Percentiles rank a stretch among this genome's conserved stretches.
These are phyloP conservation scores for Physcomitrium patens DNA, from an alignment of 225 moss, liverwort and hornwort genomes.

Conservation along the genomic window DNA sequence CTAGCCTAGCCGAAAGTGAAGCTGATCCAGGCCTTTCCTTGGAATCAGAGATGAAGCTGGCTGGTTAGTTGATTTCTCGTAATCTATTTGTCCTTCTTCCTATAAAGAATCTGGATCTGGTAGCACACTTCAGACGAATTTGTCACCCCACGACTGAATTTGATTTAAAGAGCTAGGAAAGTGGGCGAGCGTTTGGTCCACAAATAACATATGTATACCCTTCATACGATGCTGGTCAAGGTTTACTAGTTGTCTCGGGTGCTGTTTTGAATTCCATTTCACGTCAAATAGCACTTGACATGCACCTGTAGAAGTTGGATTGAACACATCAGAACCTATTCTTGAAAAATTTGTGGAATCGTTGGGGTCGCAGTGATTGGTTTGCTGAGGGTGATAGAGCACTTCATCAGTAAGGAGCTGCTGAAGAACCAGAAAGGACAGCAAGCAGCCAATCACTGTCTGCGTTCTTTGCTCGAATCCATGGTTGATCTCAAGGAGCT, in stretches of 20 bases:
- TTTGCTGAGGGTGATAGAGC: slow-evolving; percentile 67
- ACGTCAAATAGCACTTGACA: no score
- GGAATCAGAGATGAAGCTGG: slow-evolving; percentile 83
- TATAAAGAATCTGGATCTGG: background rate
- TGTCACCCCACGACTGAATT: background rate
- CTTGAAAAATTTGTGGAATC: slow-evolving; percentile 1
- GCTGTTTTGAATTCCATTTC: background rate
- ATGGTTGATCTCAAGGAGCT: slow-evolving; percentile 90
- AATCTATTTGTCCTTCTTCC: background rate
- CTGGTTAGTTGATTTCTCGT: slow-evolving; percentile 47
- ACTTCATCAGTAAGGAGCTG: slow-evolving; percentile 57
- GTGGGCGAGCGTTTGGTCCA: background rate
- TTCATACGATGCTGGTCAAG: background rate
- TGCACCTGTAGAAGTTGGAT: background rate
- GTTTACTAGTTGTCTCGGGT: background rate
- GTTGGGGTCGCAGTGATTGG: slow-evolving; percentile 70
- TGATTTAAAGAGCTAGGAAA: background rate
- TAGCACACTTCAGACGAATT: background rate
- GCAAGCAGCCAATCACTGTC: slow-evolving; percentile 68
- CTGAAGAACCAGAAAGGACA: slow-evolving; percentile 55
- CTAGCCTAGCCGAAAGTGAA: slow-evolving; percentile 73
- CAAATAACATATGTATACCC: background rate
- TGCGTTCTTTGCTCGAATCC: slow-evolving; percentile 74
- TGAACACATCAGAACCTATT: background rate
- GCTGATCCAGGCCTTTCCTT: slow-evolving; percentile 80